Conservation (phyloP, 164 flowering plant species). For the Tinospora cordifolia region DNA sequence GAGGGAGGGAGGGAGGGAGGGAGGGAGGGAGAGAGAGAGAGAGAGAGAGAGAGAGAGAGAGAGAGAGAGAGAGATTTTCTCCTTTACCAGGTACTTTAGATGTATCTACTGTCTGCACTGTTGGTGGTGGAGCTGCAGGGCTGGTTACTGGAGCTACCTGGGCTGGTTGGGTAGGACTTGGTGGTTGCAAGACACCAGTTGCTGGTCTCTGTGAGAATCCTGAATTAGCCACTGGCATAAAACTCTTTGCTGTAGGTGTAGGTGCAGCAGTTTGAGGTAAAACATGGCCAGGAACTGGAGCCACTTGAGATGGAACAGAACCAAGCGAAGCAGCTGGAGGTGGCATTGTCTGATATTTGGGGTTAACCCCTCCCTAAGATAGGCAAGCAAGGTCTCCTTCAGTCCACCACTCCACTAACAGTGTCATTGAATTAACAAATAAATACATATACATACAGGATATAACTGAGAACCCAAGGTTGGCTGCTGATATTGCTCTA, state of each 20-base stretch:
- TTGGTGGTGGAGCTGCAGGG: constrained; percentile 84
- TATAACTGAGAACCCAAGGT: constrained; percentile 76
- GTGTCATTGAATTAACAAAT: not conserved
- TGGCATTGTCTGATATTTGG: constrained; percentile 40
- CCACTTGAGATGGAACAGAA: constrained; percentile 36
- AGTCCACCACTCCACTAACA: not conserved
- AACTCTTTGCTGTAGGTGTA: constrained; percentile 38
- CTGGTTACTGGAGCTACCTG: constrained; percentile 33
- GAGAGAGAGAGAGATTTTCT: too few relatives aligned
- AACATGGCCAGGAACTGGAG: constrained; percentile 33
- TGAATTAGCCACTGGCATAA: constrained; percentile 52
- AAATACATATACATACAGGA: constrained; percentile 44
- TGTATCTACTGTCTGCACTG: constrained; percentile 88
- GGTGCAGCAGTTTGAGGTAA: constrained; percentile 60
- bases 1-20: too few relatives aligned
- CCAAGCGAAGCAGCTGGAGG: constrained; percentile 38
- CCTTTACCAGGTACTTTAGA: constrained; percentile 95
- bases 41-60: not conserved
- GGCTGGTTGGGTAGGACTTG: constrained; percentile 53
- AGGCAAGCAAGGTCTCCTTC: not conserved
- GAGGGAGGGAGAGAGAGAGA: too few relatives aligned
- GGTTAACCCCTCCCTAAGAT: constrained; percentile 43
- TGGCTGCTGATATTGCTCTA: constrained; percentile 82
- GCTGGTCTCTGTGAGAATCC: constrained; percentile 51
- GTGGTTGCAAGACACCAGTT: constrained; percentile 49